Conservation (phyloP, 2,329 filamentous ascomycete genomes). For the Fusarium armeniacum region DNA sequence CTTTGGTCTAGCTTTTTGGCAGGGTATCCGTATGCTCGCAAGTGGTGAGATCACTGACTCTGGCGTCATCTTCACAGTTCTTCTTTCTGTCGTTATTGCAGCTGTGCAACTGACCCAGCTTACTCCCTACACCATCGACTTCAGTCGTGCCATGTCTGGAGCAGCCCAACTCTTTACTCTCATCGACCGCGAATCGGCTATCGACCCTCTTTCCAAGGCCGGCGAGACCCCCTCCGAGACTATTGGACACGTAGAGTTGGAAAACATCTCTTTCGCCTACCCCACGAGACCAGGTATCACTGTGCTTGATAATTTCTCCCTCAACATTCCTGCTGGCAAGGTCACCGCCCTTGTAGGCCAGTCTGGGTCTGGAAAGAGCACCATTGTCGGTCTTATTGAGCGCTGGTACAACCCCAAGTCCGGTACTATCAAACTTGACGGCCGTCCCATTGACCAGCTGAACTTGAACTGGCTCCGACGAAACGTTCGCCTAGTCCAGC, state of each 20-base stretch:
- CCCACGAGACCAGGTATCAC: conserved; percentile 59
- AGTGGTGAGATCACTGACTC: conserved; percentile 55
- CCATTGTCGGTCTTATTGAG: conserved; percentile 57
- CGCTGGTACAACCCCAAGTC: conserved; percentile 56
- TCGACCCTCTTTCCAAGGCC: conserved; percentile 54
- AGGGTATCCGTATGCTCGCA: conserved; percentile 57
- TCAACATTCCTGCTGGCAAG: conserved; percentile 61
- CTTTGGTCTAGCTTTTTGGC: conserved; percentile 62
- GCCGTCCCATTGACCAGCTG: conserved; percentile 52
- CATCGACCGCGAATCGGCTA: conserved; percentile 56
- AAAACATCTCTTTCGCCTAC: conserved; percentile 61
- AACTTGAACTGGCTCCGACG: conserved; percentile 58
- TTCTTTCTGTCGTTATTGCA: conserved; percentile 58
- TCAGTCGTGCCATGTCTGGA: conserved; percentile 56
- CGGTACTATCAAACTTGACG: conserved; percentile 56
- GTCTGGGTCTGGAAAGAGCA: conserved; percentile 58
- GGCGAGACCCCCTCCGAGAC: conserved; percentile 52
- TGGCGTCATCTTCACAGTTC: conserved; percentile 59
- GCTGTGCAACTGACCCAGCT: conserved; percentile 55
- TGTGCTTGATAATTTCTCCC: conserved; percentile 59
- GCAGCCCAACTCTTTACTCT: conserved; percentile 56
- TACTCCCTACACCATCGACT: conserved; percentile 57
- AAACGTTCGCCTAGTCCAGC: conserved; percentile 57
- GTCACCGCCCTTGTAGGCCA: conserved; percentile 59
- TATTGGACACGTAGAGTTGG: conserved; percentile 55